Base-by-base conservation (phyloP, 441 rosid species). In the Populus hybrid region DNA sequence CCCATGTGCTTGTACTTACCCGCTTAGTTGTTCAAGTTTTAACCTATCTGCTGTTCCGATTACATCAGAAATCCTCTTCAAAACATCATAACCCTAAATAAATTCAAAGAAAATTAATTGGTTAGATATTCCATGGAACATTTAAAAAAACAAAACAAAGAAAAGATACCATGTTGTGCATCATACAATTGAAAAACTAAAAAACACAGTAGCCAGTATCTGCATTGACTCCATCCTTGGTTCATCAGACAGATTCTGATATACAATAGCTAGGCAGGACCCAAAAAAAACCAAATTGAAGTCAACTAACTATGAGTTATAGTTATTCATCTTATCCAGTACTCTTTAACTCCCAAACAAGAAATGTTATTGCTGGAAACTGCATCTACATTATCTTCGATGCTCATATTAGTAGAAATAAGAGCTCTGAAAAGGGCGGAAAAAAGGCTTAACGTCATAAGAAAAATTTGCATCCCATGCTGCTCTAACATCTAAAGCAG, bases 1-100 rank as follows among this genome's bases (percentile, higher is more conserved):
- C 73, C 36, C 35, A 18, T 42, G 23, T 7, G 38, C 24, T 7
- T 9, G 83, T 61, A 70, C 93, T 80, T 86, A 95, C 99, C 98
- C 90, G 77, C 91, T 95, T 81, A 93, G 87, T 84, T 91, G 89
- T 80, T 90, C 95, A 69, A 95, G 91, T 66, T 81, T 87, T 56
- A 11, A 64, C 82, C 83, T 89, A 80, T 91, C 81, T 66, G 82
- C 77, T 53, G 83, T 87, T 64, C 82, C 86, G 72, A 93, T 84
- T 70, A 80, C 83, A 80, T 88, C 93, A 24, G 99, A 84, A 75
- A 93, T 88, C 81, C 89, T 88, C 88, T 88, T 95, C 86, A 93
- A 78, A 73, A 93, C 93, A 84, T 86, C 94, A 84, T 93, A 93
- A 6, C 99, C 99, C 98, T 93, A 77, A 20, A 83, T 11, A 82